Base-by-base conservation (phyloP, 108 stramenopile species). In the Parmales sp. region DNA sequence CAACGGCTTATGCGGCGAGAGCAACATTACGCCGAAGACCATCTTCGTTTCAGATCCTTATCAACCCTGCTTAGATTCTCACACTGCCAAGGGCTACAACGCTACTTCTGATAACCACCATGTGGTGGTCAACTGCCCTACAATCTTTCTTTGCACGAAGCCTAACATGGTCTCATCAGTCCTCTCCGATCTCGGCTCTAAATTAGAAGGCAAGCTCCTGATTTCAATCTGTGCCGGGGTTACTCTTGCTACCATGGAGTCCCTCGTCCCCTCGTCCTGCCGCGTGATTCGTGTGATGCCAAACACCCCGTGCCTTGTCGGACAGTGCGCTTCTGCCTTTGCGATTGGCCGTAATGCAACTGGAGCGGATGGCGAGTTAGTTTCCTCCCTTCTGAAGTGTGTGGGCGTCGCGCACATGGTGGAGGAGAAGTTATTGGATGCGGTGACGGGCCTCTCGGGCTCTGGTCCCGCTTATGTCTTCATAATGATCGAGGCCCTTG, bases 391-490 rank as follows among this genome's bases (percentile, higher is more conserved):
- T 34, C 80, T 97, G 64, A 82, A 83, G 20, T 66, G 90, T 2
- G 86, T 90, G 0, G 94, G 94, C 19, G 49, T 82, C 16, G 86
- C 86, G 11, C 65, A 83, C 71, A 88, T 91, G 64, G 82, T 94
- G 37, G 76, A 72, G 38, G 96, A 97, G 78, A 69, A 73, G 28
- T 67, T 89, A 43, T 71, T 87, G 43, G 81, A 88, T 74, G 94
- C 93, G 7, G 94, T 95, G 22, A 97, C 96, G 6, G 96, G 94
- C 2, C 48, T 97, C n/a, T 82, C 84, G 64, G 96, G 96, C 37
- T 87, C 86, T 65, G 96, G 96, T 16, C 96, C 96, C 25, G 96
- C 96, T 9, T 97, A 90, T 67, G 89, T 95, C 19, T 95, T 91
- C 78, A 70, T 89, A 63, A 83, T 97, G 64, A 94, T 97, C 76